A percentile compares a stretch with the other conserved stretches of the same genome.
Evolutionary conservation across 495 filamentous ascomycete species (phyloP).

Genomic region (Bacidia rubella): DNA sequence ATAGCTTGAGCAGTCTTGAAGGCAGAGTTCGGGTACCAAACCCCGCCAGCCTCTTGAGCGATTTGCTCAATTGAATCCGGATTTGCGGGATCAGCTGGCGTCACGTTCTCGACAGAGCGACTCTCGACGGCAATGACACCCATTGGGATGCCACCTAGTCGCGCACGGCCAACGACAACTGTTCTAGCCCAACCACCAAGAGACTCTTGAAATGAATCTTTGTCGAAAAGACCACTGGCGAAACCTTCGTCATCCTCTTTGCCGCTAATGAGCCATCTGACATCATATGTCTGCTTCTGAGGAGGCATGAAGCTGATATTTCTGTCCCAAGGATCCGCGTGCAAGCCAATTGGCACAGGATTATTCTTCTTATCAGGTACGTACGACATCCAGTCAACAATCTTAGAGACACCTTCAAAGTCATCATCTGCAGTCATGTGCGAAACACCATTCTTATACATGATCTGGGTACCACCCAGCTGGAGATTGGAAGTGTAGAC

Average conservation of each 20-base stretch:
- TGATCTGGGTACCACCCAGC: constrained; percentile 98
- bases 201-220: constrained; percentile 89
- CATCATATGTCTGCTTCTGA: constrained; percentile 80
- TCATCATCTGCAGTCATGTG: constrained; percentile 97
- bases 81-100: constrained; percentile 95
- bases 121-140: constrained; percentile 98
- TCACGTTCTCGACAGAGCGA: constrained; percentile 89
- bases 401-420: constrained; percentile 95
- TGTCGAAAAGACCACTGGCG: constrained; percentile 86
- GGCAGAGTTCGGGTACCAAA: constrained; percentile 98
- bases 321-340: constrained; percentile 84
- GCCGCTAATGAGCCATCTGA: constrained; percentile 81
- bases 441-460: constrained; percentile 99
- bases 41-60: constrained; percentile 85
- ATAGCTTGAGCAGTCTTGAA: constrained; percentile 99
- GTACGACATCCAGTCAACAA: constrained; percentile 93
- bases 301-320: constrained; percentile 78
- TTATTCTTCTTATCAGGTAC: constrained; percentile 86
- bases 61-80: constrained; percentile 95
- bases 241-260: constrained; percentile 81
- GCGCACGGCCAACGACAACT: constrained; percentile 91
- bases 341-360: constrained; percentile 75
- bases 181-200: constrained; percentile 95
- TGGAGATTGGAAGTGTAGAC: constrained; percentile 98
- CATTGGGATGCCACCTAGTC: constrained; percentile 93